Conservation (phyloP, 2,329 filamentous ascomycete genomes). For the Penicillium glabrum region DNA sequence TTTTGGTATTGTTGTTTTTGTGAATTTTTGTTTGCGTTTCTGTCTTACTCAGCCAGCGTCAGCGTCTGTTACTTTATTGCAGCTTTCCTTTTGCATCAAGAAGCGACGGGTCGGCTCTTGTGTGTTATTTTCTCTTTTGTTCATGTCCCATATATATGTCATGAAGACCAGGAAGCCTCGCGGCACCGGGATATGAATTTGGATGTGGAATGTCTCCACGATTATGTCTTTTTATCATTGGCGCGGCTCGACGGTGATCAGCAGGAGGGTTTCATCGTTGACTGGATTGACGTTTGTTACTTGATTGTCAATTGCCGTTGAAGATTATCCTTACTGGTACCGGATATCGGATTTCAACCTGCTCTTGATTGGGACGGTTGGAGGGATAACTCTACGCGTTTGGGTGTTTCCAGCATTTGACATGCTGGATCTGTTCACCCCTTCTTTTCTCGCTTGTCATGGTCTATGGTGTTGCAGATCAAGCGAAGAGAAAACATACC, state of each 20-base stretch:
- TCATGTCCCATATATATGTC: slow-evolving; percentile 45
- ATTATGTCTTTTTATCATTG: slow-evolving; percentile 31
- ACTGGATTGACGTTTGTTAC: slow-evolving; percentile 19
- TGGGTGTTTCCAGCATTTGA: slow-evolving; percentile 28
- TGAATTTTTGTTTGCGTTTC: slow-evolving; percentile 38
- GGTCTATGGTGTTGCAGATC: slow-evolving; percentile 7
- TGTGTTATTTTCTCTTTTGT: slow-evolving; percentile 36
- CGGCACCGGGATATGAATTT: slow-evolving; percentile 47
- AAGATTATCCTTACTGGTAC: slow-evolving; percentile 41
- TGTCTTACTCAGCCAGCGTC: slow-evolving; percentile 50
- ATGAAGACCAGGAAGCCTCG: slow-evolving; percentile 51
- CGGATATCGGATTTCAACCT: slow-evolving; percentile 37
- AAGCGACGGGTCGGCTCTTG: slow-evolving; percentile 50
- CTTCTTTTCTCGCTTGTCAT: slow-evolving; percentile 14
- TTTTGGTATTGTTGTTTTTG: slow-evolving; percentile 37
- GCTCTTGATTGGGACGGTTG: slow-evolving; percentile 15
- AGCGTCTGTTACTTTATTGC: slow-evolving; percentile 39
- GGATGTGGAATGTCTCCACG: slow-evolving; percentile 41
- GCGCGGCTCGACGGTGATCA: slow-evolving; percentile 21
- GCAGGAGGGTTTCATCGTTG: slow-evolving; percentile 9
- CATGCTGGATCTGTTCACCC: slow-evolving; percentile 11
- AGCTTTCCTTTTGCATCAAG: slow-evolving; percentile 42
- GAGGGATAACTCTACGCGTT: slow-evolving; percentile 20
- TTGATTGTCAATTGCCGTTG: slow-evolving; percentile 15
- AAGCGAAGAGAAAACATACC: not conserved